Evolutionary conservation across 2,329 filamentous ascomycete genomes (phyloP).

Genomic region (Chaetomiaceae sp.): DNA sequence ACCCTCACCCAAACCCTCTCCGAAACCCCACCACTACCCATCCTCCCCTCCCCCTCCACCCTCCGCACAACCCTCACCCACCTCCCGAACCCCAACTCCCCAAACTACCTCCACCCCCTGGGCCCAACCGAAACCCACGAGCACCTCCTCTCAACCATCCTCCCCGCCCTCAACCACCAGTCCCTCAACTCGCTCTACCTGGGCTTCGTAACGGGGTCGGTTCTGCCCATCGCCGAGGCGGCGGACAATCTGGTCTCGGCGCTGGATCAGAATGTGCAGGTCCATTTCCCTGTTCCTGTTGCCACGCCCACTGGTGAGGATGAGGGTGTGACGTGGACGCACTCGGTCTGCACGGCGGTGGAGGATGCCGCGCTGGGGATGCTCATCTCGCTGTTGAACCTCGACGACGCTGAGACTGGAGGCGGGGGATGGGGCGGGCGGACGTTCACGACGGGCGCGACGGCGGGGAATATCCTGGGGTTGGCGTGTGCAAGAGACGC

Average conservation of each 20-base stretch:
- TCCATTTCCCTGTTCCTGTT: constrained; percentile 65
- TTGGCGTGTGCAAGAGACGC: constrained; percentile 62
- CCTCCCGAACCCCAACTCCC: constrained; percentile 34
- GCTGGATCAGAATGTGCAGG: constrained; percentile 77
- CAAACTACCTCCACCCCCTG: constrained; percentile 15
- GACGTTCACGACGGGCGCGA: constrained; percentile 57
- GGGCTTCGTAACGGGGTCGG: constrained; percentile 82
- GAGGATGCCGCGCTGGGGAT: constrained; percentile 69
- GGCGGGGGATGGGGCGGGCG: constrained; percentile 45
- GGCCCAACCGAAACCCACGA: constrained; percentile 29
- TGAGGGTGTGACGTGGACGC: constrained; percentile 29
- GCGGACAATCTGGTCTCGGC: constrained; percentile 80
- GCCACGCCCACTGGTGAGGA: too few relatives aligned
- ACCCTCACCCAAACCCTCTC: constrained; percentile 16
- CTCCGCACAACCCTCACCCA: constrained; percentile 37
- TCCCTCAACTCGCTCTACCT: constrained; percentile 68
- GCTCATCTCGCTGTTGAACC: constrained; percentile 60
- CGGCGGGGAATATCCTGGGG: constrained; percentile 77
- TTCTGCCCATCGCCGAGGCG: constrained; percentile 70
- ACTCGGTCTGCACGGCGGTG: constrained; percentile 70
- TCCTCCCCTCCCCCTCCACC: constrained; percentile 35
- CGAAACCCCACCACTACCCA: constrained; percentile 33
- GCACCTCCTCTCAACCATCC: constrained; percentile 44
- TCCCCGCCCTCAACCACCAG: constrained; percentile 61
- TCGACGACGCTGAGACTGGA: constrained; percentile 44